Conservation (phyloP, 768 basidiomycete genomes). For the Saitozyma podzolica region DNA sequence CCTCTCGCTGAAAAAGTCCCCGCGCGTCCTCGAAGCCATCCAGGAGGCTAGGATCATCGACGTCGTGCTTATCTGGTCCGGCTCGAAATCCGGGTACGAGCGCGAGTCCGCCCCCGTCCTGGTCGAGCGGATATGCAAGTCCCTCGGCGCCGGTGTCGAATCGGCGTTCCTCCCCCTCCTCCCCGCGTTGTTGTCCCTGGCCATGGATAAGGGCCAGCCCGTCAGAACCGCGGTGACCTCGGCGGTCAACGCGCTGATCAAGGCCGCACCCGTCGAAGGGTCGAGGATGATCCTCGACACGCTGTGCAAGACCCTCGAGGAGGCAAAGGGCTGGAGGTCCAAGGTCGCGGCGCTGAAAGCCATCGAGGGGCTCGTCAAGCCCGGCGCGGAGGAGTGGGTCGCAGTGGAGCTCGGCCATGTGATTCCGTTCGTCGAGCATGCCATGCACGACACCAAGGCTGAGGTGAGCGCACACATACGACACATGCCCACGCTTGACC, state of each 20-base stretch:
- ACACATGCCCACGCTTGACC: neutral
- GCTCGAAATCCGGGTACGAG: slow-evolving; percentile 44
- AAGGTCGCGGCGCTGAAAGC: slow-evolving; percentile 92
- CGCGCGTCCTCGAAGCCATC: slow-evolving; percentile 36
- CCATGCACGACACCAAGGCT: slow-evolving; percentile 95
- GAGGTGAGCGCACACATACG: slow-evolving; percentile 62
- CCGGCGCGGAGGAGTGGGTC: slow-evolving; percentile 62
- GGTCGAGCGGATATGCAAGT: slow-evolving; percentile 50
- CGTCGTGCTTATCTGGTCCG: slow-evolving; percentile 44
- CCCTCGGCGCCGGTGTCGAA: slow-evolving; percentile 61
- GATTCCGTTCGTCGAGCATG: slow-evolving; percentile 79
- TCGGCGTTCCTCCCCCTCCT: slow-evolving; percentile 77
- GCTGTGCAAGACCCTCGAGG: slow-evolving; percentile 63
- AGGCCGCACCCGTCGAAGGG: slow-evolving; percentile 79
- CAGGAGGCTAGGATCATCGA: slow-evolving; percentile 40
- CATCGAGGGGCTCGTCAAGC: slow-evolving; percentile 68
- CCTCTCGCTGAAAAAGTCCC: slow-evolving; percentile 44
- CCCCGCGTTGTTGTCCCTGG: slow-evolving; percentile 67
- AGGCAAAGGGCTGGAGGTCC: slow-evolving; percentile 81
- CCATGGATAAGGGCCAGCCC: slow-evolving; percentile 91
- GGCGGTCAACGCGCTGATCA: slow-evolving; percentile 80
- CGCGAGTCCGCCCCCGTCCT: slow-evolving; percentile 52
- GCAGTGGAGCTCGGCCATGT: slow-evolving; percentile 78
- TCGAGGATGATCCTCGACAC: slow-evolving; percentile 67
- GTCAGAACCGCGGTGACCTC: slow-evolving; percentile 76